phyloP scores from a whole-genome alignment of 345 rosid genomes.

The Citrus australasica region DNA sequence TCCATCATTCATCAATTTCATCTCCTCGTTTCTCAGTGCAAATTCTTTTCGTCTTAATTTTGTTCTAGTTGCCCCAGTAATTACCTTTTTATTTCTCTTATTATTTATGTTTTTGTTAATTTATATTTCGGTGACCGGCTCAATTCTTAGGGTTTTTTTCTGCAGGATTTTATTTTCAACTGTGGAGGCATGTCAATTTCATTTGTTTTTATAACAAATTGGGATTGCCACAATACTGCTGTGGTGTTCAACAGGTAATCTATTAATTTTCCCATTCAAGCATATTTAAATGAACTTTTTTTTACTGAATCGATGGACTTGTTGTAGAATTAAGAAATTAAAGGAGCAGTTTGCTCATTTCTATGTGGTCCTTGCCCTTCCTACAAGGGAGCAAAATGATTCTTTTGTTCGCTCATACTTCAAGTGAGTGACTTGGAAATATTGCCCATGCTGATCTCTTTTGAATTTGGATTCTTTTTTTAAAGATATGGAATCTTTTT shows the following conservation, averaged over 20 bases:
- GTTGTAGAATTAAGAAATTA: constrained; percentile 58
- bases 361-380: constrained; percentile 58
- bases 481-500: background rate
- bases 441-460: background rate
- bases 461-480: background rate
- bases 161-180: constrained; percentile 81
- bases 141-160: background rate
- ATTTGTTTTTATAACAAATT: constrained; percentile 69
- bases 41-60: constrained; percentile 84
- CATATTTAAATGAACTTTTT: background rate
- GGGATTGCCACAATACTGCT: constrained; percentile 48
- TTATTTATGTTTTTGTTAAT: background rate
- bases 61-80: constrained; percentile 81
- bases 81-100: background rate
- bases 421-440: constrained; percentile 50
- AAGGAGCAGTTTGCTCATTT: constrained; percentile 72
- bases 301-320: constrained; percentile 8
- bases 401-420: constrained; percentile 77
- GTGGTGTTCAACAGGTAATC: constrained; percentile 62
- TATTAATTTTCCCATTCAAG: background rate
- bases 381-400: constrained; percentile 59
- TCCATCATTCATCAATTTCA: constrained; percentile 60
- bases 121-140: background rate
- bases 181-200: constrained; percentile 88
- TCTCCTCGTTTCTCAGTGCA: constrained; percentile 59